Evolutionary conservation across 2,329 filamentous ascomycete species (phyloP).

Genomic region (Lachnellula subtilissima): DNA sequence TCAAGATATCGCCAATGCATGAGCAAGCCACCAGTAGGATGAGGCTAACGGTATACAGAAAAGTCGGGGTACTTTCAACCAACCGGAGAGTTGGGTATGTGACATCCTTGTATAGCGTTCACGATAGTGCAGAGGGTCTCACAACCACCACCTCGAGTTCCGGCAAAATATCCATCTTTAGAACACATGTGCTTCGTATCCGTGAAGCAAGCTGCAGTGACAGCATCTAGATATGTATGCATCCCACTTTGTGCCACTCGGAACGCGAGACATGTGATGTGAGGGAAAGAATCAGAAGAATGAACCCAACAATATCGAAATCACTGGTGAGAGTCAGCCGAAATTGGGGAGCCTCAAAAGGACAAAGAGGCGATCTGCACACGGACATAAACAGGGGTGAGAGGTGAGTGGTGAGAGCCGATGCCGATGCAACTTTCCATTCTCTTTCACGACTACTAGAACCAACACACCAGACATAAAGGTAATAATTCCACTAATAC

Average conservation of each 20-base stretch:
- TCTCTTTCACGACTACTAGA: too few species aligned
- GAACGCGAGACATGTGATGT: not conserved
- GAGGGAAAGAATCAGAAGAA: not conserved
- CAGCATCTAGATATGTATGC: not conserved
- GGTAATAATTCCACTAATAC: too few species aligned
- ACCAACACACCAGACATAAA: not conserved
- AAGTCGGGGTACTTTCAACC: conserved; percentile 3
- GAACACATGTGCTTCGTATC: conserved; percentile 1
- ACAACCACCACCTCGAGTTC: not conserved
- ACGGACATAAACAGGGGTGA: not conserved
- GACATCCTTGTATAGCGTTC: not conserved
- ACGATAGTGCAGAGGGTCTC: conserved; percentile 9
- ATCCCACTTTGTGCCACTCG: not conserved
- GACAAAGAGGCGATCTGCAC: not conserved
- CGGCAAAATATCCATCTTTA: not conserved
- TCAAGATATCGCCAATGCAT: conserved; percentile 8
- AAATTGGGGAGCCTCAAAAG: not conserved
- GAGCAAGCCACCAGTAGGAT: conserved; percentile 7
- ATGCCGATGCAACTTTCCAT: too few species aligned
- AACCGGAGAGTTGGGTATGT: conserved; percentile 12
- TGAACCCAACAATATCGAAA: not conserved
- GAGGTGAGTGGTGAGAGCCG: too few species aligned
- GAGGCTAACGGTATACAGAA: conserved; percentile 5
- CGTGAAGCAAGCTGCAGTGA: not conserved
- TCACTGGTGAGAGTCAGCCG: not conserved